Evolutionary conservation across 768 basidiomycete genomes (phyloP).

Genomic region (Termitomyces sp.): DNA sequence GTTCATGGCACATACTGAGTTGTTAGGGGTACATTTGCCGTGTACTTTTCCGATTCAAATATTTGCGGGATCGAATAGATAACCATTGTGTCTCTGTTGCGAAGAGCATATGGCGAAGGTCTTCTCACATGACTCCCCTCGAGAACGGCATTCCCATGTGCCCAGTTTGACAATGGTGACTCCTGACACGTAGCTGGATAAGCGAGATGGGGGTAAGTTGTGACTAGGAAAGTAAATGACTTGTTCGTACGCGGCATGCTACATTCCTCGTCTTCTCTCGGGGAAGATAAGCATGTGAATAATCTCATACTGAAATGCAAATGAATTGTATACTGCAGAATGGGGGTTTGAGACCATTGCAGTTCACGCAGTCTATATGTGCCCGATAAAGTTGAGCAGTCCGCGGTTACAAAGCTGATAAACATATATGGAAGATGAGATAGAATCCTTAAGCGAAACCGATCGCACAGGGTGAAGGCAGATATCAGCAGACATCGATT

Average conservation of each 20-base stretch:
- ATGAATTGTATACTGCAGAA: neutral
- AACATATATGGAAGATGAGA: too few relatives aligned
- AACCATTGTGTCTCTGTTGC: neutral
- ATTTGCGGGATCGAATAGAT: neutral
- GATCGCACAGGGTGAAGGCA: too few relatives aligned
- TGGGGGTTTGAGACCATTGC: too few relatives aligned
- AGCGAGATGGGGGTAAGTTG: neutral
- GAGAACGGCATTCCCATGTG: neutral
- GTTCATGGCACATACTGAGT: neutral
- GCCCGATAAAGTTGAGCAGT: too few relatives aligned
- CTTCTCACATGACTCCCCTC: conserved; percentile 1
- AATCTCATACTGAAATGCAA: neutral
- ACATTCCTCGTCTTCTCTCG: conserved; percentile 23
- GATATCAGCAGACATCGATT: too few relatives aligned
- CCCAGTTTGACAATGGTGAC: too few relatives aligned
- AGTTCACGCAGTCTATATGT: too few relatives aligned
- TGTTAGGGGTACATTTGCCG: neutral
- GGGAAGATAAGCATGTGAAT: conserved; percentile 27
- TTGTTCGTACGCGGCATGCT: conserved; percentile 33
- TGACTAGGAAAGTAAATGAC: conserved; percentile 10
- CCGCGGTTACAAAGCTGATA: too few relatives aligned
- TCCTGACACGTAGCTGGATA: neutral
- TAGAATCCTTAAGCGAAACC: too few relatives aligned
- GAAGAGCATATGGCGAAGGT: neutral
- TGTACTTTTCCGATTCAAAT: neutral